Conservation (phyloP, 2,329 filamentous ascomycete species). For the Sordariomycetes sp. region DNA sequence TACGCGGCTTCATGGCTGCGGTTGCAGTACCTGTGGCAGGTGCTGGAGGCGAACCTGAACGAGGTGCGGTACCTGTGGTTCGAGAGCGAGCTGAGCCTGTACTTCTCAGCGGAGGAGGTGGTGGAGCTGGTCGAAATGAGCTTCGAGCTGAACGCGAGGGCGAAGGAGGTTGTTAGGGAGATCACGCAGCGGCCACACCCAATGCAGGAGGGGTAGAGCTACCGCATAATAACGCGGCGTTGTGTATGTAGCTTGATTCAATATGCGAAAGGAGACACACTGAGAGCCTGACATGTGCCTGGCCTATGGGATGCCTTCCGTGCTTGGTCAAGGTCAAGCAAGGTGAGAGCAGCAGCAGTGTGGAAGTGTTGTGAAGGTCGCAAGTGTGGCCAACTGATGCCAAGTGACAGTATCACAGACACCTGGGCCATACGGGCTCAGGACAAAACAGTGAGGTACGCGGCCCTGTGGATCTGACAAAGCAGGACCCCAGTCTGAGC, state of each 20-base stretch:
- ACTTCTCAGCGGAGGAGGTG: conserved; percentile 51
- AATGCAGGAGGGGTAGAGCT: conserved; percentile 3
- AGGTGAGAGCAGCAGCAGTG: no score
- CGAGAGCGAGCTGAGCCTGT: conserved; percentile 54
- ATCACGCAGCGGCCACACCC: conserved; percentile 42
- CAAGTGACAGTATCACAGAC: not conserved
- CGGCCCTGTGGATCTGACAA: not conserved
- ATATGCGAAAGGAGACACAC: not conserved
- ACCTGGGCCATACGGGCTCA: no score
- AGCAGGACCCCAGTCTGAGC: not conserved
- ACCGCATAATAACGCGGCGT: not conserved
- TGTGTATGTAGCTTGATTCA: not conserved
- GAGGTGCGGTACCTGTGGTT: conserved; percentile 55
- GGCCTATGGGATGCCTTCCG: no score
- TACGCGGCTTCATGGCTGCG: conserved; percentile 53
- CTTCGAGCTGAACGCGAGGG: conserved; percentile 52
- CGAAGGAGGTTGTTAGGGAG: conserved; percentile 46
- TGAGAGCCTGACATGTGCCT: no score
- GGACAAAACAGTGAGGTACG: not conserved
- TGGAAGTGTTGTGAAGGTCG: no score
- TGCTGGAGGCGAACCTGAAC: conserved; percentile 55
- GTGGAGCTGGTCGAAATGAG: conserved; percentile 52
- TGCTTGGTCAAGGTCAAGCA: no score
- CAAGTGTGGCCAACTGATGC: not conserved
- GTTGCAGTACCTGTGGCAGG: conserved; percentile 52